phyloP scores from a whole-genome alignment of 116 monocot species.

The Dioscorea cayenensis region DNA sequence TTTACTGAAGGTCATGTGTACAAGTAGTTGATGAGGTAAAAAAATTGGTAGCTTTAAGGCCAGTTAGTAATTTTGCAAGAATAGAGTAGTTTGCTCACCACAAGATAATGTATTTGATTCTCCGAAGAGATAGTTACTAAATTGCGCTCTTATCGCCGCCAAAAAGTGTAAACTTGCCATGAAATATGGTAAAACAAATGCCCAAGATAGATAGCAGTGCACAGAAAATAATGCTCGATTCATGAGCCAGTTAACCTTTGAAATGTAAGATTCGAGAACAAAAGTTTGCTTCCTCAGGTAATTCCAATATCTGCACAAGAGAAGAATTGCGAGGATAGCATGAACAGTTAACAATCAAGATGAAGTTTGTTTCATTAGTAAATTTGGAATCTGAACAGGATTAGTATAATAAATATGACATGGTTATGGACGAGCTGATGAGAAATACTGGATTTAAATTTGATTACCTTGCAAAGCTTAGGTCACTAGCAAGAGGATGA shows the following conservation, averaged over 20 bases:
- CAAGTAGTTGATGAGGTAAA: no score
- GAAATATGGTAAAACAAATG: slow-evolving; percentile 76
- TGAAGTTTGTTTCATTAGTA: not conserved
- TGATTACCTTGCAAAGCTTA: slow-evolving; percentile 81
- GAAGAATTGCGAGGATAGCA: not conserved
- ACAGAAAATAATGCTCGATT: slow-evolving; percentile 87
- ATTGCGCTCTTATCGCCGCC: slow-evolving; percentile 63
- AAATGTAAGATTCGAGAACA: slow-evolving; percentile 94
- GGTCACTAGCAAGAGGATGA: slow-evolving; percentile 97
- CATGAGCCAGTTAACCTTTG: slow-evolving; percentile 88
- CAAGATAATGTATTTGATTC: slow-evolving; percentile 33
- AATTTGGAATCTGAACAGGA: slow-evolving; percentile 49
- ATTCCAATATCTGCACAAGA: slow-evolving; percentile 84
- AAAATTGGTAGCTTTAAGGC: not conserved
- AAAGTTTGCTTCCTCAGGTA: slow-evolving; percentile 98
- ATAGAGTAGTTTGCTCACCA: slow-evolving; percentile 39
- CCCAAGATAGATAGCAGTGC: slow-evolving; percentile 93
- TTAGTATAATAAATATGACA: not conserved
- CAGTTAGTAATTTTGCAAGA: not conserved
- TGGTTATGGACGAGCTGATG: not conserved
- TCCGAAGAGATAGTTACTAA: slow-evolving; percentile 26
- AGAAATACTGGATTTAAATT: slow-evolving; percentile 3
- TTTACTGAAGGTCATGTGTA: no score
- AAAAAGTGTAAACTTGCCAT: slow-evolving; percentile 76
- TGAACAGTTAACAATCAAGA: slow-evolving; percentile 71